A percentile compares a stretch with the other conserved stretches of the same genome.
phyloP scores from a whole-genome alignment of 495 filamentous ascomycete genomes.

The Aspergillus nanangensis region DNA sequence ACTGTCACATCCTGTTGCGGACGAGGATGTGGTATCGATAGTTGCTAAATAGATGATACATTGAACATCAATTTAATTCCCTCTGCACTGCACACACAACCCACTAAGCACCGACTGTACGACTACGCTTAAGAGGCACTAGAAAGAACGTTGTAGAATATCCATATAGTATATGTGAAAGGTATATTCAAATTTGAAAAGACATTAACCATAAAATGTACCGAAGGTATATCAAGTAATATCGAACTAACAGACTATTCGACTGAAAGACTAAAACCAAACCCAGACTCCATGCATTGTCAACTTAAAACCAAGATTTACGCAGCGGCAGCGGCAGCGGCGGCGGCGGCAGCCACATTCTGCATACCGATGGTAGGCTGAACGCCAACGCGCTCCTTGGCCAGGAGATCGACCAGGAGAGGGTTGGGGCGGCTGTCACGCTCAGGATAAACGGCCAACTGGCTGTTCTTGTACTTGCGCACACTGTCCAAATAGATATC shows the following conservation, averaged over 20 bases:
- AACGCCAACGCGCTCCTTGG: conserved; percentile 92
- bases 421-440: conserved; percentile 80
- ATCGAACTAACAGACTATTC: conserved; percentile 1
- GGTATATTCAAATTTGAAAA: conserved; percentile 1
- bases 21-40: conserved; percentile 98
- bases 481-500: conserved; percentile 93
- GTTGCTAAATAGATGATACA: conserved; percentile 45
- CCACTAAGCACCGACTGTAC: no score
- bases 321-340: conserved; percentile 30
- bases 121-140: no score
- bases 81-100: no score
- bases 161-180: no score
- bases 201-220: conserved; percentile 1
- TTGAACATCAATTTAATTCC: conserved; percentile 1
- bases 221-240: not conserved
- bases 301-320: conserved; percentile 14
- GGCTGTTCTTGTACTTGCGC: conserved; percentile 77
- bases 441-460: conserved; percentile 56
- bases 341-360: conserved; percentile 40
- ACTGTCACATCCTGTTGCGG: conserved; percentile 76
- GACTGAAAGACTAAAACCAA: conserved; percentile 4
- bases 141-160: no score
- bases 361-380: conserved; percentile 59
- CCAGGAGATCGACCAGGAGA: conserved; percentile 82
- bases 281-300: conserved; percentile 12